Base-by-base conservation (phyloP, 2,329 filamentous ascomycete species). In the Aspergillus pseudoviridinutans region DNA sequence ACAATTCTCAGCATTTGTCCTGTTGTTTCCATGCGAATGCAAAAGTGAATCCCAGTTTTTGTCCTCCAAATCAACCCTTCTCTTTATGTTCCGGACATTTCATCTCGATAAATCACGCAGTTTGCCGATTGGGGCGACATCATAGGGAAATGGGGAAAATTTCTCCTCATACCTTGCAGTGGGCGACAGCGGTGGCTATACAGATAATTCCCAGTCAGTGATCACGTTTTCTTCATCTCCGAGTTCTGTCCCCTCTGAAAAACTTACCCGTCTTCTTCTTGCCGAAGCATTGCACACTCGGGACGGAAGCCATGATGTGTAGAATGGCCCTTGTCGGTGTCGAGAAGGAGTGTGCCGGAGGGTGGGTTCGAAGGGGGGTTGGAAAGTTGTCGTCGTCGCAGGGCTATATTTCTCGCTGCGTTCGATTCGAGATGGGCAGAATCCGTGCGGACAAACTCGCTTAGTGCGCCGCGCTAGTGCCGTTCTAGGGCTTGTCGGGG, bases 251-350 rank as follows among this genome's bases (percentile, higher is more conserved):
- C 25, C 46, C 5, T 24, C 17, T 17, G 9, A 12, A 42, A 54
- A 60, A 67, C 76, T 66, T 74, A 81, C 79, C 80, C 77, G 87
- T 92, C 86, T 90, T 91, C 87, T 92, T 92, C 89, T 97, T 97
- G 88, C 92, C 92, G 90, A 97, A 97, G 90, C 92, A 96, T 87
- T 96, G 92, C 75, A 92, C 89, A 81, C 86, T 89, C 82, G 90
- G 88, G 73, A 84, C 82, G 74, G 87, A 82, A 80, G 89, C 88
- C 87, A 91, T 91, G 80, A 76, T 90, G 83, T 64, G 65, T 68
- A 63, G 61, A 66, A 74, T 75, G 72, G 72, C 71, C 68, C 68
- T 73, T 68, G 71, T 71, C 68, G 70, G 68, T 72, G 72, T 73
- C 71, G 71, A 71, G 68, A 63, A 67, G 66, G 66, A 66, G 70